These are phyloP conservation scores for Phytopythium ostracodes DNA, from an alignment of 352 stramenopile species.

Conservation along the genomic window DNA sequence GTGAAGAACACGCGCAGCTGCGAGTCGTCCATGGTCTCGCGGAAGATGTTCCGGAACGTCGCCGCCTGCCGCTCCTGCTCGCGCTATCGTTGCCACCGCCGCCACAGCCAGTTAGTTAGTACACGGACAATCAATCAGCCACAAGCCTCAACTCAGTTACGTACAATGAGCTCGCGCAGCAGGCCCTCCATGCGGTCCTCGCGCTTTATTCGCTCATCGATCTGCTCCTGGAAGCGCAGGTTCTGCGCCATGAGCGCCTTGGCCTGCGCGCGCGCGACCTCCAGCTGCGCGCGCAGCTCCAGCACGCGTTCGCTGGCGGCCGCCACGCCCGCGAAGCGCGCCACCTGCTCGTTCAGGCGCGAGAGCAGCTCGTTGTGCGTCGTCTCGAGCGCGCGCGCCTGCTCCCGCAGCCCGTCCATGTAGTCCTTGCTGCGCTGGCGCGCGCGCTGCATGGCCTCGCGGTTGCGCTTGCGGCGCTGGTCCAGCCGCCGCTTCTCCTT, in stretches of 20 bases:
- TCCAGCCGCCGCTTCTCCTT: conserved; percentile 29
- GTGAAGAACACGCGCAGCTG: conserved; percentile 14
- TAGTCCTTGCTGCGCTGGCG: conserved; percentile 47
- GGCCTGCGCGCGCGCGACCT: conserved; percentile 26
- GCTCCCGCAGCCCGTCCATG: conserved; percentile 37
- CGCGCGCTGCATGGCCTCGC: conserved; percentile 56
- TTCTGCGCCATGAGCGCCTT: conserved; percentile 42
- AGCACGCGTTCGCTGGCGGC: conserved; percentile 9
- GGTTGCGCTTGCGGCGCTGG: conserved; percentile 45
- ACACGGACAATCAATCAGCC: neutral
- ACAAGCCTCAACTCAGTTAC: too few relatives aligned
- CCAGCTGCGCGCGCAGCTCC: conserved; percentile 26
- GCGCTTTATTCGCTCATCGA: conserved; percentile 41
- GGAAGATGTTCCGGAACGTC: conserved; percentile 21
- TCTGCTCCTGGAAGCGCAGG: conserved; percentile 36
- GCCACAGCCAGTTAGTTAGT: neutral
- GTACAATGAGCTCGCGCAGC: conserved; percentile 32
- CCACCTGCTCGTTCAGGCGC: conserved; percentile 31
- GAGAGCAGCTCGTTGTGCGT: conserved; percentile 31
- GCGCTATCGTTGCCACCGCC: conserved; percentile 1
- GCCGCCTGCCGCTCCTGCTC: conserved; percentile 20
- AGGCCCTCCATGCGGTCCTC: conserved; percentile 57
- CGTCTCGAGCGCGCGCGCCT: conserved; percentile 27
- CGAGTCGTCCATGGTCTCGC: conserved; percentile 12
- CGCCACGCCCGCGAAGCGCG: conserved; percentile 9